Evolutionary conservation across 306 rosid species (phyloP), one percentile per base, ranked within the genome.

Genomic region (Heteromeles arbutifolia): DNA sequence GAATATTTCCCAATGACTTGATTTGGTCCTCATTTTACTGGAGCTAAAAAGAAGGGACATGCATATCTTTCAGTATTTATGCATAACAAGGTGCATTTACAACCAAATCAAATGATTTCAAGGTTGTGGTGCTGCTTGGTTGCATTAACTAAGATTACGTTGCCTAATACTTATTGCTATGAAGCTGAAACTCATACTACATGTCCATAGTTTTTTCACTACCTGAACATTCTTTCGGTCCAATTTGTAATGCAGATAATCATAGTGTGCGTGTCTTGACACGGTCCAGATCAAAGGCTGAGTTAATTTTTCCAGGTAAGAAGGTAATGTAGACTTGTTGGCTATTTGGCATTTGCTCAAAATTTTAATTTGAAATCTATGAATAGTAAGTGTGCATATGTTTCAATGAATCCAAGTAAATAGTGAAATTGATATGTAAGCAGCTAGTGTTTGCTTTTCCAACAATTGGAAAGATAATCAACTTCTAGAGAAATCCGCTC

Each of bases 241-340:
- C 52, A 26, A 29, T 71, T 13, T 61, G 54, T 62, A 72, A 63
- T 87, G 85, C 95, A 96, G 99, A 92, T 76, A 90, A 88, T 22
- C 99, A 90, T 57, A 69, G 65, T 24, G 79, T 96, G 84, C 92
- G 69, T 76, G 93, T 92, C 85, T 79, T 96, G 90, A 96, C 98
- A 54, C 86, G 99, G 75, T 96, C 97, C 67, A 90, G 81, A 84
- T 89, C 99, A 5, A 92, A 90, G 75, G 98, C 98, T 34, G 87
- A 92, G 89, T 78, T 62, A 82, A 88, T 92, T 83, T 95, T 96
- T 86, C 97, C 99, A 63, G 99, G 99, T 96, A 96, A 96, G 99
- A 95, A 90, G 99, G 98, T 96, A 94, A 92, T 86, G 61, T 67
- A 70, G 83, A 70, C 61, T 50, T 72, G 67, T 45, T 48, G 69